Evolutionary conservation across 1,284 basidiomycete genomes (phyloP).

Genomic region (Ustilago sp.): DNA sequence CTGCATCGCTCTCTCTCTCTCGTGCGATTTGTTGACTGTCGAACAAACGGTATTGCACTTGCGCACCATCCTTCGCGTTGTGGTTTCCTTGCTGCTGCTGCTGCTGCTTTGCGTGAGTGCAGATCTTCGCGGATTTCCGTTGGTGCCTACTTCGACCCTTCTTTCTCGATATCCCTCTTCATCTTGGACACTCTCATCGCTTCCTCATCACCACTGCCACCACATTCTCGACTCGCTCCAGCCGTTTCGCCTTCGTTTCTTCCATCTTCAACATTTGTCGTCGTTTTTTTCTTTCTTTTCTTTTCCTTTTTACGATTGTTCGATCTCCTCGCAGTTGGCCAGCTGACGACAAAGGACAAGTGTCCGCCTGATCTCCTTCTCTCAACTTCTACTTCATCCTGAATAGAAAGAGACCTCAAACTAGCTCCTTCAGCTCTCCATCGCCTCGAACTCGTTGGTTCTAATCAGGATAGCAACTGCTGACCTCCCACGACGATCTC

Average conservation of each 20-base stretch:
- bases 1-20: neutral
- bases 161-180: neutral
- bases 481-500: neutral
- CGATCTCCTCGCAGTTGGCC: neutral
- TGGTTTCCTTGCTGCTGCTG: neutral
- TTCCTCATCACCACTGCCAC: neutral
- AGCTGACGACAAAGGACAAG: neutral
- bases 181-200: neutral
- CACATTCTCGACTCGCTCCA: neutral
- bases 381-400: neutral
- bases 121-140: slow-evolving; percentile 8
- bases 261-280: too few relatives aligned
- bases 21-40: neutral
- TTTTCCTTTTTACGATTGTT: neutral
- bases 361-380: neutral
- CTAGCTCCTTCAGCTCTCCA: neutral
- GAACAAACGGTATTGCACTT: neutral
- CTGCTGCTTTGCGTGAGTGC: neutral
- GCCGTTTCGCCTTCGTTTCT: neutral
- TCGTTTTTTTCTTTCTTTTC: neutral
- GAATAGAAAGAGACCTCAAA: neutral
- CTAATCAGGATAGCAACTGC: neutral
- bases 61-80: slow-evolving; percentile 2
- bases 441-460: neutral
- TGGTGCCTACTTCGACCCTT: neutral